Base-by-base conservation (phyloP, 2,329 filamentous ascomycete species). In the Aspergillus glaucus region DNA sequence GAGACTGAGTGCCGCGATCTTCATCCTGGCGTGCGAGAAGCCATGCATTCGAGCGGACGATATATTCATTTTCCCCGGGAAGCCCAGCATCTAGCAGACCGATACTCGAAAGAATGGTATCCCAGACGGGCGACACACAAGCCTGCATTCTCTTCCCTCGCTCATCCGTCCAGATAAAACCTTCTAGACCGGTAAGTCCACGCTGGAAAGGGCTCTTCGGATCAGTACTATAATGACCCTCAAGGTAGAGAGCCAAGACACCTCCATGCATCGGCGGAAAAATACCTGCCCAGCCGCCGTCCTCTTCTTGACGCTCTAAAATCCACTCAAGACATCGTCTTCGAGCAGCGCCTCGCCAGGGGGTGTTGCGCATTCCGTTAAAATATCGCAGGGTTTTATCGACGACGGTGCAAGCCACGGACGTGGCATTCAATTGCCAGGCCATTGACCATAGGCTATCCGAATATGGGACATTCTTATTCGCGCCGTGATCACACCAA, bases 31-130 rank as follows among this genome's bases (percentile, higher is more conserved):
- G 58, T 2, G 40, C 46, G 26, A 54, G 22, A 15, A 55, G 48
- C 58, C 58, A 59, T 9, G 41, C 4, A 30, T 22, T 6, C 32
- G 24, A 17, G 40, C 26, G 4, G 40, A 12, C 12, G 32, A 17
- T 24, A 41, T 41, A 12, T 17, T 43, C 22, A n/a, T 15, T n/a
- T 1, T 43, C 12, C 1, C 24, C 21, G 3, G 21, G 14, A 2
- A 28, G 3, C 10, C 22, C 22, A 2, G 55, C 52, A 49, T 64
- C 64, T 30, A 51, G 54, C 3, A 71, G 53, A 0, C 49, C 63
- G 9, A 58, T 57, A 0, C 53, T 53, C 65, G 68, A 69, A 7
- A 71, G 49, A 2, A 52, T 52, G 1, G 66, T 71, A 47, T 71
- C 68, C 65, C 67, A 67, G 1, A 68, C 57, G 0, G 66, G 62